phyloP scores from a whole-genome alignment of 2,329 filamentous ascomycete species.

The Colletotrichum higginsianum region DNA sequence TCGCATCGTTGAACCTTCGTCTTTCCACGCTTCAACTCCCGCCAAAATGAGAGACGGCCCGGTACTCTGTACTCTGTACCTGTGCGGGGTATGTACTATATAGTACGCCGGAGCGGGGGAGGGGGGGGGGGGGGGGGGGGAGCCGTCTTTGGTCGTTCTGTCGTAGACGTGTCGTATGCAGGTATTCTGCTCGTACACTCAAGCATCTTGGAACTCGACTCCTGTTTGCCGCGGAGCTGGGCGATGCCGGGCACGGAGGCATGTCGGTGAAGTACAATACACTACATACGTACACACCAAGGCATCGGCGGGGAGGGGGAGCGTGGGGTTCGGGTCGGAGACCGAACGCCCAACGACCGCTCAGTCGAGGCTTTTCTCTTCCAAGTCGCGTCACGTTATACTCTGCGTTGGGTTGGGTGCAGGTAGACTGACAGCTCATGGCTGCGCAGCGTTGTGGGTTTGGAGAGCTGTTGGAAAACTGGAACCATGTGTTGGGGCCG shows the following conservation, averaged over 20 bases:
- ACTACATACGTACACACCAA: not conserved
- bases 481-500: too few relatives aligned
- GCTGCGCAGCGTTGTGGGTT: too few relatives aligned
- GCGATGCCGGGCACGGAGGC: conserved; percentile 12
- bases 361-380: too few relatives aligned
- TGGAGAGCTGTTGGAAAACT: too few relatives aligned
- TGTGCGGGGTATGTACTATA: conserved; percentile 20
- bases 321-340: conserved; percentile 5
- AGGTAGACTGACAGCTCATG: too few relatives aligned
- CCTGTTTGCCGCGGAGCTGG: conserved; percentile 25
- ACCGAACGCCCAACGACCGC: too few relatives aligned
- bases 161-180: conserved; percentile 23
- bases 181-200: conserved; percentile 12
- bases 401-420: too few relatives aligned
- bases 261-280: conserved; percentile 20
- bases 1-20: conserved; percentile 33
- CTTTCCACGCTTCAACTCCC: conserved; percentile 1
- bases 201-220: conserved; percentile 5
- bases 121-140: not conserved
- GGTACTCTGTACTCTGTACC: not conserved
- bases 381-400: too few relatives aligned
- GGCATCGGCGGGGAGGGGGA: not conserved
- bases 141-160: not conserved
- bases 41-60: not conserved
- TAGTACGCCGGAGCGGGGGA: not conserved